Percentiles rank a stretch among this genome's conserved stretches.
Evolutionary conservation across 2,329 filamentous ascomycete genomes (phyloP).

Genomic region (Talaromyces sp.): DNA sequence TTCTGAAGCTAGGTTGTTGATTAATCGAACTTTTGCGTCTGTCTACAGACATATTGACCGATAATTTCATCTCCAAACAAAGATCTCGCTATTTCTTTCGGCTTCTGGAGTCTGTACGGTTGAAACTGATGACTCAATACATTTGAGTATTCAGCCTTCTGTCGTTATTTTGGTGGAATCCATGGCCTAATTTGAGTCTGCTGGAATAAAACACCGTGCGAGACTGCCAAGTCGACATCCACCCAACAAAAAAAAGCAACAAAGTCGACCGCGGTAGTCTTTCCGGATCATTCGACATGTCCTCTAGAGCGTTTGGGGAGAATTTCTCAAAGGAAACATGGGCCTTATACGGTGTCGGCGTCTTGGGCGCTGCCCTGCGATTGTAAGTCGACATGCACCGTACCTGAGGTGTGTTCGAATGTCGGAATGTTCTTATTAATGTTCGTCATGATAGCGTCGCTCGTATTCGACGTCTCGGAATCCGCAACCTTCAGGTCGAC

Average conservation of each 20-base stretch:
- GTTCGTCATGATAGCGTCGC: constrained; percentile 27
- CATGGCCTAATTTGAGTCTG: neutral
- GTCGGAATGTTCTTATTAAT: neutral
- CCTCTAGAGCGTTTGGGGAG: constrained; percentile 24
- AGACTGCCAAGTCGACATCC: neutral
- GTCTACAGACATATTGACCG: neutral
- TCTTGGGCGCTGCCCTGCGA: constrained; percentile 35
- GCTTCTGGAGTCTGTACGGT: neutral
- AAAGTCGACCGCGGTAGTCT: neutral
- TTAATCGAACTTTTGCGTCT: neutral
- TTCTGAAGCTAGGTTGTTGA: neutral
- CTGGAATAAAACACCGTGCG: neutral
- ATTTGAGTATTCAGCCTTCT: neutral
- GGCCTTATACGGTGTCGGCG: constrained; percentile 39
- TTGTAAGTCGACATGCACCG: constrained; percentile 35
- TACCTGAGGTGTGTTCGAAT: neutral
- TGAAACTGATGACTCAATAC: neutral
- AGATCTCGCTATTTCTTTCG: neutral
- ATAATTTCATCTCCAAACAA: neutral
- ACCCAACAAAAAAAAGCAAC: neutral
- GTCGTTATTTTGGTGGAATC: neutral
- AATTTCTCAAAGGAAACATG: constrained; percentile 39
- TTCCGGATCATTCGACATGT: neutral
- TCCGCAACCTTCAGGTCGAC: constrained; percentile 52
- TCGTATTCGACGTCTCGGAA: constrained; percentile 42